A percentile compares a stretch with the other conserved stretches of the same genome.
Conservation (phyloP, 2,329 filamentous ascomycete genomes). For the Pseudogymnoascus sp. region DNA sequence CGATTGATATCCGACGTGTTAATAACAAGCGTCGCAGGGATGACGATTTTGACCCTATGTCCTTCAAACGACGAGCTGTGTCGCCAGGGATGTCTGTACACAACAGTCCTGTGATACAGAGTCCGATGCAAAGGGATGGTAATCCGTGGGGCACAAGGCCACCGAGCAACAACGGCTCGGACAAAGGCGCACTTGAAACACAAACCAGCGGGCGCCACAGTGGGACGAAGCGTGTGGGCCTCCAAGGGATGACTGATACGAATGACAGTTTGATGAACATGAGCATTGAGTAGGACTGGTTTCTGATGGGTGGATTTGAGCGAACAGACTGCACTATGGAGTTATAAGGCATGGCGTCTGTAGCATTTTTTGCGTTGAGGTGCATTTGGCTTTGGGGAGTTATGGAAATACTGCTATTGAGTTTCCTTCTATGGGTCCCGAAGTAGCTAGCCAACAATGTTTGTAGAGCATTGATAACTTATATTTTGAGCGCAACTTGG, state of each 20-base stretch:
- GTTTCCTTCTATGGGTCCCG: not conserved
- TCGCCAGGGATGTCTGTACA: slow-evolving; percentile 86
- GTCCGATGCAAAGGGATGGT: slow-evolving; percentile 65
- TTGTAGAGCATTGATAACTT: not conserved
- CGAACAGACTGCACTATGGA: not conserved
- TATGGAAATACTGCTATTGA: not conserved
- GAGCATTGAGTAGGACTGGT: slow-evolving; percentile 68
- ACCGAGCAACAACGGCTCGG: slow-evolving; percentile 48
- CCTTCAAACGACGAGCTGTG: slow-evolving; percentile 86
- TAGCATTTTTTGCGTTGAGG: not conserved
- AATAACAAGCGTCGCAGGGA: slow-evolving; percentile 79
- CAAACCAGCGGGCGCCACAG: slow-evolving; percentile 13
- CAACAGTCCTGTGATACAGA: slow-evolving; percentile 82
- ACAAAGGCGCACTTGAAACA: slow-evolving; percentile 43
- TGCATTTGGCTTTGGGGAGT: not conserved
- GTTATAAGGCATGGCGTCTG: not conserved
- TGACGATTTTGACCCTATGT: slow-evolving; percentile 80
- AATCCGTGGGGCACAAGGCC: slow-evolving; percentile 66
- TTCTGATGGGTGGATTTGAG: not conserved
- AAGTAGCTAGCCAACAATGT: not conserved
- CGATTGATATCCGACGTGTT: slow-evolving; percentile 70
- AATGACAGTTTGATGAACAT: slow-evolving; percentile 93
- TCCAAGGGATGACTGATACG: slow-evolving; percentile 94
- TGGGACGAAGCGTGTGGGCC: slow-evolving; percentile 51
- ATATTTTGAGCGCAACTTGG: not conserved